Percentiles rank a stretch among this genome's conserved stretches.
These are phyloP conservation scores for Neurospora crassa DNA, from an alignment of 2,329 filamentous ascomycete species.

Conservation along the genomic window DNA sequence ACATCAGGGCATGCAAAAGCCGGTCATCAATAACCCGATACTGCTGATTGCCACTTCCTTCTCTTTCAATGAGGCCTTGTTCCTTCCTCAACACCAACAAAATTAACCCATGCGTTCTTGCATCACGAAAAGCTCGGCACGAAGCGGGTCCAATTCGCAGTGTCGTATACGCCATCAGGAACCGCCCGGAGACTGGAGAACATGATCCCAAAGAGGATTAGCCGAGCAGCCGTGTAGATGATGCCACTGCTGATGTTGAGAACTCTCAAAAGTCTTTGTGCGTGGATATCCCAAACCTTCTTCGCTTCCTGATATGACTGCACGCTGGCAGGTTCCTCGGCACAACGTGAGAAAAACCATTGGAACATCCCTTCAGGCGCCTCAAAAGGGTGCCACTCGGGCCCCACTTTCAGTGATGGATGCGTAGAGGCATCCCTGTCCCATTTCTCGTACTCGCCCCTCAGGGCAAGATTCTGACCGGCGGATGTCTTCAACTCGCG, in stretches of 20 bases:
- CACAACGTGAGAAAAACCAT: not conserved
- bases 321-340: not conserved
- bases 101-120: no score
- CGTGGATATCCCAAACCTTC: accelerated
- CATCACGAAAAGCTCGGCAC: not conserved
- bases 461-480: not conserved
- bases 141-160: not conserved
- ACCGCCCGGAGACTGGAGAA: not conserved
- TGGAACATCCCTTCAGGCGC: not conserved
- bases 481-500: not conserved
- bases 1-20: no score
- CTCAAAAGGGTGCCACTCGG: no score
- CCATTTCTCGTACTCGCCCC: not conserved
- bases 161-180: not conserved
- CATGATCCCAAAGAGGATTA: not conserved
- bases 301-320: not conserved
- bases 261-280: not conserved
- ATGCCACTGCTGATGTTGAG: not conserved
- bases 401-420: no score
- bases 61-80: no score
- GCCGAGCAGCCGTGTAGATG: not conserved
- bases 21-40: no score
- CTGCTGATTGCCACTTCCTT: no score
- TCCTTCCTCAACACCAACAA: no score
- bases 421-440: not conserved